These are phyloP conservation scores for Cadophora luteo-olivacea DNA, from an alignment of 2,329 filamentous ascomycete species.

Conservation along the genomic window DNA sequence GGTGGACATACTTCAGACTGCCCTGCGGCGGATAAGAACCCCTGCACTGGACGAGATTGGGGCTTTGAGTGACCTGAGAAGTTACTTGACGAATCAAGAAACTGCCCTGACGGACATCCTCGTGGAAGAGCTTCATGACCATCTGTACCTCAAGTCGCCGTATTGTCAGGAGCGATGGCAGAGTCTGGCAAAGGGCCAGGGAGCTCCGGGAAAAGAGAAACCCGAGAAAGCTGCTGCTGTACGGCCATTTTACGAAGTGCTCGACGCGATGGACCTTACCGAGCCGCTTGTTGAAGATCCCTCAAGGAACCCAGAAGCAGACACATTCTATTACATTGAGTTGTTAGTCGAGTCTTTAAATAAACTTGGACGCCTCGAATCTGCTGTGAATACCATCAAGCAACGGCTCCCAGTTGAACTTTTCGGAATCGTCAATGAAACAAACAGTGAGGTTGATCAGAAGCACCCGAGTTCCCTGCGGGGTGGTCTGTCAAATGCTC, in stretches of 20 bases:
- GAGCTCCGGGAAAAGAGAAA: slow-evolving; percentile 51
- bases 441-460: slow-evolving; percentile 91
- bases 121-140: slow-evolving; percentile 96
- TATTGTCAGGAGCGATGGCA: slow-evolving; percentile 98
- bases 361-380: slow-evolving; percentile 84
- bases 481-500: slow-evolving; percentile 55
- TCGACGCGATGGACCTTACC: slow-evolving; percentile 67
- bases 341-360: slow-evolving; percentile 89
- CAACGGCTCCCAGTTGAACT: slow-evolving; percentile 92
- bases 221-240: slow-evolving; percentile 52
- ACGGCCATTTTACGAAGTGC: slow-evolving; percentile 61
- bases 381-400: slow-evolving; percentile 88
- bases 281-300: slow-evolving; percentile 79
- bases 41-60: slow-evolving; percentile 93
- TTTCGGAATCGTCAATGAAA: slow-evolving; percentile 92
- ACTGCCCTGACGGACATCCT: slow-evolving; percentile 90
- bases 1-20: slow-evolving; percentile 89
- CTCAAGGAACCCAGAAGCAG: slow-evolving; percentile 90
- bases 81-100: slow-evolving; percentile 93
- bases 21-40: slow-evolving; percentile 80
- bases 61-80: slow-evolving; percentile 82
- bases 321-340: slow-evolving; percentile 93
- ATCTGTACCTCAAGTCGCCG: slow-evolving; percentile 95
- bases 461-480: slow-evolving; percentile 84
- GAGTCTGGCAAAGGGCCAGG: slow-evolving; percentile 72